Evolutionary conservation across 495 filamentous ascomycete genomes (phyloP), one percentile per base, ranked within the genome.

Genomic region (Penicillium macrosclerotiorum): DNA sequence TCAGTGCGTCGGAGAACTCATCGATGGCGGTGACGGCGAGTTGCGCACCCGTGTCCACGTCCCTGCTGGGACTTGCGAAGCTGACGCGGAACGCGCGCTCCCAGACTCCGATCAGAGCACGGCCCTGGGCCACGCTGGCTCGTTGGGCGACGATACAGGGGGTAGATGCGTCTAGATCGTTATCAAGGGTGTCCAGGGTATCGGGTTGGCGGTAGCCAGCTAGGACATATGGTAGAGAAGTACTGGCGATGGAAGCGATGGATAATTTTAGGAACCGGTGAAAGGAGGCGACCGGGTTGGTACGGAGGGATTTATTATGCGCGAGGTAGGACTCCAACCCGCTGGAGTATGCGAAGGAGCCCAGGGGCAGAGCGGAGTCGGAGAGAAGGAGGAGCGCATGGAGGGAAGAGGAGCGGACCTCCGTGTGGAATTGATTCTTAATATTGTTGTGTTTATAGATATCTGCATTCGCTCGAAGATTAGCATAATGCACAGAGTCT

Each of bases 321-420:
- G 88, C 85, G 20, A 96, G 82, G 65, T 89, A 96, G 38, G 91
- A 96, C 63, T 99, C 93, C 24, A 99, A 80, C 0, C 92, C 91
- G 53, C 80, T 86, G 73, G 86, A 91, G 78, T 95, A 99, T 49
- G 93, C 93, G 70, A 99, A 99, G 30, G 90, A 94, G 57, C 94
- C 94, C 0, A 99, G 75, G 6, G 93, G 93, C 6, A 99, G 83
- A 27, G 93, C 93, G 6, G 93, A 95, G 76, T 99, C 93, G 25
- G 93, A 86, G 55, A 99, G 85, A 9, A 96, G 81, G 38, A 97
- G 83, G 49, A 96, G 85, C 44, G 88, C 80, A 68, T 96, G 93
- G 22, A 62, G 56, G 3, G 59, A 57, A n/a, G 56, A 48, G 22
- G 40, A 18, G 24, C 40, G 47, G 47, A 51, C 40, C 17, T 41